A percentile compares a stretch with the other conserved stretches of the same genome.
These are phyloP conservation scores for Parathielavia hyrcaniae DNA, from an alignment of 495 filamentous ascomycete species.

Conservation along the genomic window DNA sequence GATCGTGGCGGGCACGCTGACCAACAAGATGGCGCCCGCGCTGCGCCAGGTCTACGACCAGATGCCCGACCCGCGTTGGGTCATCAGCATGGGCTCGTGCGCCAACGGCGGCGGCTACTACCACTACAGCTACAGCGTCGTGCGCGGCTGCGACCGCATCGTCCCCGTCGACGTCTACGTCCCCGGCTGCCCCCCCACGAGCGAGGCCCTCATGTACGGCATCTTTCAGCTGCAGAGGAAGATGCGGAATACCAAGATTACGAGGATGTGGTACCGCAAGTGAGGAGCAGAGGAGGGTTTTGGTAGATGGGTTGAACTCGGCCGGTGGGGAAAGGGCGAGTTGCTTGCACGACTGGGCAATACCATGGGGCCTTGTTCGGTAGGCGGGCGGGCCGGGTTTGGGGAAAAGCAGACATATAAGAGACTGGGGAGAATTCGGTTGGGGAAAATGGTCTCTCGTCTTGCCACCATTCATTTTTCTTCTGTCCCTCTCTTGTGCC, in stretches of 20 bases:
- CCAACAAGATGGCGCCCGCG: conserved; percentile 97
- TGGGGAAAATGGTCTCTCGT: not conserved
- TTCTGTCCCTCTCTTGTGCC: conserved; percentile 1
- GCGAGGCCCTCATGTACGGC: conserved; percentile 83
- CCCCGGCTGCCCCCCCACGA: conserved; percentile 84
- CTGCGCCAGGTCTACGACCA: conserved; percentile 95
- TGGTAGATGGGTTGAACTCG: not conserved
- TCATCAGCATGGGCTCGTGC: conserved; percentile 85
- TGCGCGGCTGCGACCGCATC: conserved; percentile 80
- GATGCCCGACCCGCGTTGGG: conserved; percentile 94
- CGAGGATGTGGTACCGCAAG: conserved; percentile 53
- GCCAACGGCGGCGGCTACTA: conserved; percentile 94
- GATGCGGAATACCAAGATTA: conserved; percentile 72
- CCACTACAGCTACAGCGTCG: conserved; percentile 86
- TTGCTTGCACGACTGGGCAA: not conserved
- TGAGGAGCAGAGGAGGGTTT: conserved; percentile 17
- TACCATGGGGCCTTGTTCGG: not conserved
- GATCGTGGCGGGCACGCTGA: conserved; percentile 94
- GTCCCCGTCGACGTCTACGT: conserved; percentile 92
- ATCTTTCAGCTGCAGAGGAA: conserved; percentile 84
- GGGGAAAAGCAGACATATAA: not conserved
- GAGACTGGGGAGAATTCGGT: not conserved
- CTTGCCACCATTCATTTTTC: conserved; percentile 3
- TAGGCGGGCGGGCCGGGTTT: not conserved
- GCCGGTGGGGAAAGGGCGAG: not conserved